Percentiles rank a stretch among this genome's conserved stretches.
These are phyloP conservation scores for Dothideomycetidae sp. DNA, from an alignment of 2,329 filamentous ascomycete species.

Conservation along the genomic window DNA sequence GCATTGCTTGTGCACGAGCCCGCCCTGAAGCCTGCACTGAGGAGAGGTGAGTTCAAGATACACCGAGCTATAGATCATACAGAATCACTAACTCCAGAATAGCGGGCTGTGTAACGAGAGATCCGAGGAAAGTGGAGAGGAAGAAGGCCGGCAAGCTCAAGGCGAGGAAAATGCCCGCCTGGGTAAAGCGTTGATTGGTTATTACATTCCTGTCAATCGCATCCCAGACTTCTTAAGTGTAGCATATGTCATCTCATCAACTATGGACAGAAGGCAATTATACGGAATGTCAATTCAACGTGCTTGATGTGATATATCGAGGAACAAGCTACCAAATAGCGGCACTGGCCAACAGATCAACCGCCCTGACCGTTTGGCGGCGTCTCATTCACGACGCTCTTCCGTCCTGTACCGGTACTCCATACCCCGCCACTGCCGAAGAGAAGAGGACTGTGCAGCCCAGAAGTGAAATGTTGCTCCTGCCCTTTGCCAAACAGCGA, in stretches of 20 bases:
- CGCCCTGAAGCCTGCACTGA: constrained; percentile 69
- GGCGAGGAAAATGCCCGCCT: constrained; percentile 93
- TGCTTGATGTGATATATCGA: no score
- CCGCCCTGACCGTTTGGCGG: constrained; percentile 13
- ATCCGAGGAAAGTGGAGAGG: constrained; percentile 84
- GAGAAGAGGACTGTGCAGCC: constrained; percentile 27
- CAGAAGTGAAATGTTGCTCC: constrained; percentile 18
- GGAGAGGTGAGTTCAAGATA: constrained; percentile 57
- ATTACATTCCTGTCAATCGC: background rate
- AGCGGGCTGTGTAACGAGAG: constrained; percentile 89
- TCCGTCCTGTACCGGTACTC: constrained; percentile 15
- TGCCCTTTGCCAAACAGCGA: constrained; percentile 15
- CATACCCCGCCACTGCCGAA: constrained; percentile 28
- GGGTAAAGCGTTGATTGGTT: constrained; percentile 65
- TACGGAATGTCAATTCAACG: no score
- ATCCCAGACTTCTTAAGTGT: background rate
- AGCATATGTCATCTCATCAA: background rate
- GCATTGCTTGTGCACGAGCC: constrained; percentile 85
- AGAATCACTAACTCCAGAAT: constrained; percentile 29
- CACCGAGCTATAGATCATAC: background rate
- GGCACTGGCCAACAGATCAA: background rate
- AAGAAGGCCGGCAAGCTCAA: constrained; percentile 96
- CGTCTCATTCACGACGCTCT: constrained; percentile 10
- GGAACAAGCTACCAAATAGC: no score
- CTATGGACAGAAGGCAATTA: no score